These are phyloP conservation scores for Primulina eburnea DNA, from an alignment of 257 asterid genomes.

Conservation along the genomic window DNA sequence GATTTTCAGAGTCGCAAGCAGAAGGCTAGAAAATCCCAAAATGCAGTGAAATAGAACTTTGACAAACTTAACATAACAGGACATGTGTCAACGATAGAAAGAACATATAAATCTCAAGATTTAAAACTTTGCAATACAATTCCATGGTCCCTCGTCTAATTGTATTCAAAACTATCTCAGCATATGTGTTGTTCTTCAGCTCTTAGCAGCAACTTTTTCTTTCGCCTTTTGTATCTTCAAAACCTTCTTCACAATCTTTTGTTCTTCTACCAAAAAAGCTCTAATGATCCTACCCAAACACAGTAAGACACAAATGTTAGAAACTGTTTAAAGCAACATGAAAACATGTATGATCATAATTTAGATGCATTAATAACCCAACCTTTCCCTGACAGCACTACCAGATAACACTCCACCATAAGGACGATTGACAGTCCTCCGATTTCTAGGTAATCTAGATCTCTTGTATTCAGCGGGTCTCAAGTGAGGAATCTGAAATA, in stretches of 20 bases:
- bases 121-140: neutral
- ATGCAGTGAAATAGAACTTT: neutral
- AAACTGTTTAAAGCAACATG: neutral
- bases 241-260: neutral
- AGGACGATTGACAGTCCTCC: neutral
- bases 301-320: neutral
- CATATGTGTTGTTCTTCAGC: neutral
- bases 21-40: neutral
- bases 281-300: neutral
- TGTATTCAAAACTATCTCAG: neutral
- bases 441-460: neutral
- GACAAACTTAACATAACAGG: neutral
- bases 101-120: neutral
- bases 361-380: neutral
- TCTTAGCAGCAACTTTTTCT: neutral
- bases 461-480: neutral
- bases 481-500: neutral
- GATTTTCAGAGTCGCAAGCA: neutral
- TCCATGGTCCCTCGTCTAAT: neutral
- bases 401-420: neutral
- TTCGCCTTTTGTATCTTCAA: neutral
- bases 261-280: neutral
- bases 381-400: conserved; percentile 1
- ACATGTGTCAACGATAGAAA: neutral
- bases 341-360: neutral